Evolutionary conservation across 192 early-diverging fungal genomes (phyloP), one percentile per base, ranked within the genome.

Genomic region (Linderina pennispora): DNA sequence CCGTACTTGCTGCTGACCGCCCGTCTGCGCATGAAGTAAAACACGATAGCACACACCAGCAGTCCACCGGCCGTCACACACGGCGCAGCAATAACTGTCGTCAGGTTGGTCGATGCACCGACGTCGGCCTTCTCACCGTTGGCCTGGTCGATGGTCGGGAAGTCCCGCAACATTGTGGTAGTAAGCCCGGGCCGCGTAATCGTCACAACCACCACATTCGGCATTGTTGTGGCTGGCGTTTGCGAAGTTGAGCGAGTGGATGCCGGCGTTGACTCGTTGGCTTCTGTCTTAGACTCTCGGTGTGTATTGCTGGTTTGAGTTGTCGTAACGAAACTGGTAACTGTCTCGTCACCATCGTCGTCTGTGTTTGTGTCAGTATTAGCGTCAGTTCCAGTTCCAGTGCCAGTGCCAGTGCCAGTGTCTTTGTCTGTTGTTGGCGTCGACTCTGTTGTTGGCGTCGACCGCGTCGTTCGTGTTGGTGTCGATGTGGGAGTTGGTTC

Each of bases 111-210:
- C n/a, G 61, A 58, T 11, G 50, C 17, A 3, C 62, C 62, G 2
- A 64, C 60, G 25, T 71, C 52, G 6, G 65, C 67, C 62, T 71
- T 71, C 41, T 60, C 55, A 24, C 62, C 67, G 45, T 71, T 45
- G 18, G 50, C 45, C 45, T 58, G 45, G 40, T 69, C 65, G 43
- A 69, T 69, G 22, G 59, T 62, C 1, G 62, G 62, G 17, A 54
- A 33, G 8, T 48, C 45, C 16, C 44, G 53, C 31, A 58, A 40
- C 36, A 31, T 13, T 11, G 65, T 60, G 5, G 65, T 69, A 4
- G 59, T 61, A 6, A 32, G 15, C 23, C 55, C 55, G 5, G 58
- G 53, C 40, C 65, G 50, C 28, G 65, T 69, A 5, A 58, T 42
- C 8, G 65, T 69, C 10, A 69, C 58, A 11, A 69, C n/a, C 14